Evolutionary conservation across 352 stramenopile species (phyloP), one percentile per base, ranked within the genome.

Genomic region (Globisporangium paroecandrum): DNA sequence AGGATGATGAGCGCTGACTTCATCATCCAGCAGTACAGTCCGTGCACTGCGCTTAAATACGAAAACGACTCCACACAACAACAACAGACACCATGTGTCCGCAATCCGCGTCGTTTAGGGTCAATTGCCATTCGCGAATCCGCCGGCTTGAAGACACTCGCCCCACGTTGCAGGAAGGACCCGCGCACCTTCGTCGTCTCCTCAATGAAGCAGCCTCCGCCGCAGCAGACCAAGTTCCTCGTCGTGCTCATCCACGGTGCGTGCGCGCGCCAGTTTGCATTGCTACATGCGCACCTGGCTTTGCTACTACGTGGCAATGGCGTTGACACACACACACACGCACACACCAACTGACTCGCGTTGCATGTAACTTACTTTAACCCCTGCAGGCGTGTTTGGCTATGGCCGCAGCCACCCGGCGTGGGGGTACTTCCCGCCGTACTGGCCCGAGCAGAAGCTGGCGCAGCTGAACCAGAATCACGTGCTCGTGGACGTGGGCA

Each of bases 241-340:
- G 81, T 88, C 64, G 83, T 90, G 25, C 67, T 91, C 32, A 85
- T 91, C 62, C 81, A 91, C 53, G 83, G 80, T 85, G 69, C 5
- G 38, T 5, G 43, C 18, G 2, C 41, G 41, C 41, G 15, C 15
- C 36, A n/a, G 41, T 41, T 41, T 41, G 34, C 9, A 41, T 41
- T 13, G 5, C 36, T 43, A 9, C 36, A 46, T 46, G 29, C 7
- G 29, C 29, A 32, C 4, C 29, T 32, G 29, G 4, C 29, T 32
- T 32, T 32, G 4, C 29, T 32, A 46, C 57, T 55, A 25, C 62
- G 47, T 9, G 32, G 24, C 51, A 25, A n/a, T 24, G 1, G 32
- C 8, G 2, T 12, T n/a, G 15, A 49, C 15, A 49, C 13, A 12
- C 36, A 15, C 12, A 43, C 9, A 15, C 25, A 27, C 25, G 25